Base-by-base conservation (phyloP, 108 stramenopile species). In the Fragilariopsis cylindrus region DNA sequence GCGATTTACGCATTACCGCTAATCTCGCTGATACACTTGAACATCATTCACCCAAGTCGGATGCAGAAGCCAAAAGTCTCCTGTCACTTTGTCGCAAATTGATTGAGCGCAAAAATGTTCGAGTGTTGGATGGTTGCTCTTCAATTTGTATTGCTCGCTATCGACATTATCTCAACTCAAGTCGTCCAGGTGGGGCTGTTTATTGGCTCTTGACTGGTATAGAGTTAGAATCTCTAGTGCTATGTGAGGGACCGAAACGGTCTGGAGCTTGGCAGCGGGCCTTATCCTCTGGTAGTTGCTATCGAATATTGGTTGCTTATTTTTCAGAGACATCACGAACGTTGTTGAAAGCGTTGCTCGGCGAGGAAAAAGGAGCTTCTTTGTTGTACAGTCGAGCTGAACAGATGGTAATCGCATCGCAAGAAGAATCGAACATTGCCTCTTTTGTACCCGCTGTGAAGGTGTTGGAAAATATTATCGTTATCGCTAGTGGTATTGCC, bases 151-250 rank as follows among this genome's bases (percentile, higher is more conserved):
- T 90, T 62, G 73, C 74, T 60, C 76, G 89, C 67, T 85, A 90
- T 60, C 79, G 84, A 5, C 66, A 86, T 57, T 84, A 87, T 58
- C 55, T 71, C 4, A 56, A 66, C 3, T 74, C 69, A 44, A 52
- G 74, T 46, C 70, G 57, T 41, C 74, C 74, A 42, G 76, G 79
- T 4, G 79, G 81, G 16, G 82, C 84, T 2, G 78, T 82, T 0
- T 67, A 90, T 50, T 92, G 89, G 90, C 74, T 94, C 6, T 21
- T 94, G 13, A 50, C 62, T 9, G 93, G 93, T 6, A 82, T 89
- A 60, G 90, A 90, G 63, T 69, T 85, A 8, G 82, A 81, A 76
- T 78, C 88, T 0, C 15, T 55, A 15, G 70, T 79, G 60, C 64
- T 84, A 18, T 77, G 84, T 9, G 70, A 67, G 16, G 78, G 79